phyloP scores from a whole-genome alignment of 495 filamentous ascomycete genomes.

The Penicillium desertorum region DNA sequence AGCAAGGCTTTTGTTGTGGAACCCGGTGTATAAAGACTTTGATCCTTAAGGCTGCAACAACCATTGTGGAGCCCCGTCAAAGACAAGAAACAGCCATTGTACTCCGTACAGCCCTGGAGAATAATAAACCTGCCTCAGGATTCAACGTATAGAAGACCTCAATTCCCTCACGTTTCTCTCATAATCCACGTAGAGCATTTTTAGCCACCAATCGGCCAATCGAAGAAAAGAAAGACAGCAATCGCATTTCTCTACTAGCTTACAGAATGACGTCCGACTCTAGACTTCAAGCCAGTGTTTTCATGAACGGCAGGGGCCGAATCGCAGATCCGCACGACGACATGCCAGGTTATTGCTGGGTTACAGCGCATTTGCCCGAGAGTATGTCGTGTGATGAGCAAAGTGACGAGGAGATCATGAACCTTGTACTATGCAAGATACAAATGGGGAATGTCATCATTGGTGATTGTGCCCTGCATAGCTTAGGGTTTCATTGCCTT shows the following conservation, averaged over 20 bases:
- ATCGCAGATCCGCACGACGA: constrained; percentile 5
- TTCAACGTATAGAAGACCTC: neutral
- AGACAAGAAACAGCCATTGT: neutral
- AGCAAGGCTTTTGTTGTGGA: neutral
- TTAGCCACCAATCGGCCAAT: neutral
- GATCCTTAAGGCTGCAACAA: neutral
- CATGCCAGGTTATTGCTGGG: neutral
- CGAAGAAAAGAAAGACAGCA: neutral
- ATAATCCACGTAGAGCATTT: neutral
- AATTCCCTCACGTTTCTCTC: neutral
- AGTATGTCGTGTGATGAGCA: neutral
- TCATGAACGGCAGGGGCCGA: neutral
- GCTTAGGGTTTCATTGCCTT: neutral
- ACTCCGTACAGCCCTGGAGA: no score
- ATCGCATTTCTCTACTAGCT: neutral
- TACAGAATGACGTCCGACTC: neutral
- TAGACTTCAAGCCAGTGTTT: neutral
- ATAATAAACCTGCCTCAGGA: neutral
- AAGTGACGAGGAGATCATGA: constrained; percentile 2
- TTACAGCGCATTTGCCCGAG: constrained; percentile 2
- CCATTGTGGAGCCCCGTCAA: neutral
- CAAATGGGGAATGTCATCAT: neutral
- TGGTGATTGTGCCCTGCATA: neutral
- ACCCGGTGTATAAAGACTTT: neutral
- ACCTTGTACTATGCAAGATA: neutral